Percentiles rank a stretch among this genome's conserved stretches.
Conservation (phyloP, 2,329 filamentous ascomycete genomes). For the Trichoderma endophyticum region DNA sequence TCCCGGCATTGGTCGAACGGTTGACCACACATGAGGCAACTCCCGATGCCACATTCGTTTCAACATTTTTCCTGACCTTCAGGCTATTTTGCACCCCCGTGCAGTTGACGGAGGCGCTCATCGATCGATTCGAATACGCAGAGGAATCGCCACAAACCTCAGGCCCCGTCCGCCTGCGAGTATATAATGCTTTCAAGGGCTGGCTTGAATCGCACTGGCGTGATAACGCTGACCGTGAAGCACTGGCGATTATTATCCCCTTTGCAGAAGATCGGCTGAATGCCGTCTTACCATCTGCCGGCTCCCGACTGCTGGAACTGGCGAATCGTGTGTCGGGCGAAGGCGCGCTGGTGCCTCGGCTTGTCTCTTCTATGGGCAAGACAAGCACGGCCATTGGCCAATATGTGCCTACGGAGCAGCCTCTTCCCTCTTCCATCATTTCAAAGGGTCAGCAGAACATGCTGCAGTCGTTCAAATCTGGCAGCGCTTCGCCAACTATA, state of each 20-base stretch:
- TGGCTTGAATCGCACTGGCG: slow-evolving; percentile 98
- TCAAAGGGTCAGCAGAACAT: slow-evolving; percentile 73
- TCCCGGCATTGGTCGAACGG: slow-evolving; percentile 88
- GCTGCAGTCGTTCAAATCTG: slow-evolving; percentile 71
- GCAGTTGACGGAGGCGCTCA: slow-evolving; percentile 76
- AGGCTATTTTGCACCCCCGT: slow-evolving; percentile 82
- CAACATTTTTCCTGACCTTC: slow-evolving; percentile 95
- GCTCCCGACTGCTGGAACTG: slow-evolving; percentile 75
- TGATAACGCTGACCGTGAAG: slow-evolving; percentile 72
- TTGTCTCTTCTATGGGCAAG: slow-evolving; percentile 85
- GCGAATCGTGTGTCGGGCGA: slow-evolving; percentile 73
- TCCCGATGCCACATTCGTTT: slow-evolving; percentile 86
- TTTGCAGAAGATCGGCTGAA: slow-evolving; percentile 76
- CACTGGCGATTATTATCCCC: slow-evolving; percentile 69
- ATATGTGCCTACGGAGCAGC: slow-evolving; percentile 67
- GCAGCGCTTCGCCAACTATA: slow-evolving; percentile 67
- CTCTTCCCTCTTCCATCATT: slow-evolving; percentile 66
- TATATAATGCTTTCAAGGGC: slow-evolving; percentile 95
- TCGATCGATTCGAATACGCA: slow-evolving; percentile 90
- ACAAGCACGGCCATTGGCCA: slow-evolving; percentile 71
- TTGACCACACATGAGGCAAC: slow-evolving; percentile 91
- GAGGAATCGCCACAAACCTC: slow-evolving; percentile 71
- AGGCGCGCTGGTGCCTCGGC: slow-evolving; percentile 73
- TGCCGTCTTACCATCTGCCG: slow-evolving; percentile 68
- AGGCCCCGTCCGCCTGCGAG: slow-evolving; percentile 77